Percentiles rank a stretch among this genome's conserved stretches.
These are phyloP conservation scores for Musa acuminata DNA, from an alignment of 176 grass and related monocot species.

Conservation along the genomic window DNA sequence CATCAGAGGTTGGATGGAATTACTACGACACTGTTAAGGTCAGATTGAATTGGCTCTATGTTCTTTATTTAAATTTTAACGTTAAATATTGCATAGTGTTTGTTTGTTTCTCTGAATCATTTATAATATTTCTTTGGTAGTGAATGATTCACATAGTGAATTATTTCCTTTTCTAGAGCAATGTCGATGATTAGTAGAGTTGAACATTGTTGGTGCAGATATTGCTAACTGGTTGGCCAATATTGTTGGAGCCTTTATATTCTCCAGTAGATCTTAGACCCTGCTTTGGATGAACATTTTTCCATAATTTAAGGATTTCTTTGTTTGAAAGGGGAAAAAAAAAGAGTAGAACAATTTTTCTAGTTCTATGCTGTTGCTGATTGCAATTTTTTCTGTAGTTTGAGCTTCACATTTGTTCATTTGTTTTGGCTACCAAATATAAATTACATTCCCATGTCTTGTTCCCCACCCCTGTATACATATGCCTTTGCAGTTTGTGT, in stretches of 20 bases:
- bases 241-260: too few relatives aligned
- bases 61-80: neutral
- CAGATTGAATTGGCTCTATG: neutral
- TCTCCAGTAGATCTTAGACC: too few relatives aligned
- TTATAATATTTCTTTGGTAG: neutral
- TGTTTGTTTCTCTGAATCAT: neutral
- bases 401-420: neutral
- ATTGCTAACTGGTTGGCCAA: too few relatives aligned
- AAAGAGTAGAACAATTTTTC: neutral
- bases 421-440: neutral
- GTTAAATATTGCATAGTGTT: too few relatives aligned
- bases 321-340: too few relatives aligned
- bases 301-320: too few relatives aligned
- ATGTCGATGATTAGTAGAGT: too few relatives aligned
- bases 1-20: constrained; percentile 89
- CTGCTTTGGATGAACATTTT: too few relatives aligned
- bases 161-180: neutral
- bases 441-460: neutral
- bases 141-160: neutral
- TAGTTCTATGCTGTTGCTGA: neutral
- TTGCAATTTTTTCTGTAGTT: neutral
- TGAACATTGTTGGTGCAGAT: too few relatives aligned
- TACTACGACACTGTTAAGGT: constrained; percentile 79
- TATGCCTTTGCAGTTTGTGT: neutral
- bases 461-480: neutral